phyloP scores from a whole-genome alignment of 2,329 filamentous ascomycete genomes.

The Delphinella strobiligena region DNA sequence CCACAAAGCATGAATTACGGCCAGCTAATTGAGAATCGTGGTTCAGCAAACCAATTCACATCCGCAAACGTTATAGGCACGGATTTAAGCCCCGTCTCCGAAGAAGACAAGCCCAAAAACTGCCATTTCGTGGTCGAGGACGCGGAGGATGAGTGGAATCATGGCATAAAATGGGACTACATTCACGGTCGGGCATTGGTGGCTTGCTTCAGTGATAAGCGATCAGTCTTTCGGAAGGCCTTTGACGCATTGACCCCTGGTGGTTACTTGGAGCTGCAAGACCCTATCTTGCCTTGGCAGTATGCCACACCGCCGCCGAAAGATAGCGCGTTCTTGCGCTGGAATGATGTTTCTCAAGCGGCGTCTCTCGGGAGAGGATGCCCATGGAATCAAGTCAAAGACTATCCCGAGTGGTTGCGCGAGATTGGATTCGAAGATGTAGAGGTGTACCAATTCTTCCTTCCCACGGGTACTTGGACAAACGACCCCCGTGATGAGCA shows the following conservation, averaged over 20 bases:
- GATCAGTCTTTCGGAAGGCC: constrained; percentile 1
- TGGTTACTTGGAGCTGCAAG: constrained; percentile 20
- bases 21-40: not conserved
- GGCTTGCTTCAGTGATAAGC: constrained; percentile 2
- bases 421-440: constrained; percentile 16
- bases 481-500: not conserved
- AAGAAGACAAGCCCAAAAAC: constrained; percentile 7
- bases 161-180: not conserved
- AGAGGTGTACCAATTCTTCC: constrained; percentile 13
- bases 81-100: constrained; percentile 9
- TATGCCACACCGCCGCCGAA: not conserved
- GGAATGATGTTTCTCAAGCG: constrained; percentile 10
- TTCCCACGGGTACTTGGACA: constrained; percentile 15
- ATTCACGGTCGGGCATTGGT: constrained; percentile 3
- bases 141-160: constrained; percentile 16
- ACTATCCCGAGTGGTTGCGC: constrained; percentile 8
- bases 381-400: constrained; percentile 7
- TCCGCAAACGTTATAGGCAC: constrained; percentile 8
- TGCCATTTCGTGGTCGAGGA: constrained; percentile 19
- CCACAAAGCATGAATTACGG: no score
- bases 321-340: not conserved
- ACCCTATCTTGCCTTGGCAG: constrained; percentile 14
- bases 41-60: constrained; percentile 1
- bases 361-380: constrained; percentile 16
- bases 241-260: constrained; percentile 11